Conservation (phyloP, 331 rosid species). For the Ulmus americana region DNA sequence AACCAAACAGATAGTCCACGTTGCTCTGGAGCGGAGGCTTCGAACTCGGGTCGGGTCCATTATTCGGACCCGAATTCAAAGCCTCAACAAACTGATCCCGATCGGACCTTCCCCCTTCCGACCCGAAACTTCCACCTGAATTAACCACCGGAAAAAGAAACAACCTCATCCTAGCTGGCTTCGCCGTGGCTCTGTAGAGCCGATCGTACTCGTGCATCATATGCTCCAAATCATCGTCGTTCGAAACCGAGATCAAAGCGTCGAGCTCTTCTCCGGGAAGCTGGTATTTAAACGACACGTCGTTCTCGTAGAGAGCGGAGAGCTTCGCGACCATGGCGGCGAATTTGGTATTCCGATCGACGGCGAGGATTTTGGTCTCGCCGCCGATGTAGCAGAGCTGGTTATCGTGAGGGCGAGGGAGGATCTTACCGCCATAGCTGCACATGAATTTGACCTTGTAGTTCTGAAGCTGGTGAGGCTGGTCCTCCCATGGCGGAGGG, state of each 20-base stretch:
- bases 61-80: constrained; percentile 37
- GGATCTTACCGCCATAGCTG: constrained; percentile 93
- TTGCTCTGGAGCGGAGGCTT: constrained; percentile 38
- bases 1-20: constrained; percentile 56
- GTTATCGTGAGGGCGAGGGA: constrained; percentile 81
- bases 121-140: constrained; percentile 25
- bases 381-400: constrained; percentile 82
- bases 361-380: constrained; percentile 87
- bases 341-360: constrained; percentile 62
- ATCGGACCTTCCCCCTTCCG: constrained; percentile 37
- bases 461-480: constrained; percentile 30
- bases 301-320: constrained; percentile 47
- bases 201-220: constrained; percentile 98
- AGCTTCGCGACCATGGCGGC: constrained; percentile 49
- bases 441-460: constrained; percentile 85
- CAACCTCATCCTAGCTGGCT: constrained; percentile 72
- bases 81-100: constrained; percentile 49
- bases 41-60: constrained; percentile 25
- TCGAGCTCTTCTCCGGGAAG: constrained; percentile 91
- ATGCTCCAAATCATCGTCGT: constrained; percentile 86
- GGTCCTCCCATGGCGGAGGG: constrained; percentile 73
- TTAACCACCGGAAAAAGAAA: constrained; percentile 43
- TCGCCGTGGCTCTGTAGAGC: constrained; percentile 55
- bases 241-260: constrained; percentile 74
- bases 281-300: constrained; percentile 76